These are phyloP conservation scores for Xylaria scruposa DNA, from an alignment of 495 filamentous ascomycete genomes.

Conservation along the genomic window DNA sequence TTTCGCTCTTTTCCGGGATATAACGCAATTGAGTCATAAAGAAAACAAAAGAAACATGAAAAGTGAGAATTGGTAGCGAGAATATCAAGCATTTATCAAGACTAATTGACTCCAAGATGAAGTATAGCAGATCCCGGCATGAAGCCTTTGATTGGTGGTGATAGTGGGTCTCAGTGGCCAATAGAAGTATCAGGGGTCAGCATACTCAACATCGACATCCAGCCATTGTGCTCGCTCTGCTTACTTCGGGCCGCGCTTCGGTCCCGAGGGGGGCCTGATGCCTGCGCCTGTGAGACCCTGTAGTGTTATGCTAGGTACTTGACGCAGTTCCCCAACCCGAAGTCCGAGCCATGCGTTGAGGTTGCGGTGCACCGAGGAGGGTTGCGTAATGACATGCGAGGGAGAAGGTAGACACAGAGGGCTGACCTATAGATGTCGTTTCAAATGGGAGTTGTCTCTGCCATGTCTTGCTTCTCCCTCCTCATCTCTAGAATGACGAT, in stretches of 20 bases:
- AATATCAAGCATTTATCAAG: not conserved
- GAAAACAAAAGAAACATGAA: not conserved
- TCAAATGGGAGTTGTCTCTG: not conserved
- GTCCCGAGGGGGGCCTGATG: not conserved
- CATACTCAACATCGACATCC: not conserved
- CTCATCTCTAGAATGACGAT: not conserved
- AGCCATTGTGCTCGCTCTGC: not conserved
- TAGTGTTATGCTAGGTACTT: not conserved
- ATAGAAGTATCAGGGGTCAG: not conserved
- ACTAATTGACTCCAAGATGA: not conserved
- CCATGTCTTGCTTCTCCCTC: not conserved
- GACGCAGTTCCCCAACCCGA: constrained; percentile 23
- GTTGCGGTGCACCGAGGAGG: constrained; percentile 1
- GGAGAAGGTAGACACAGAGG: not conserved
- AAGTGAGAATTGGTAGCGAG: not conserved
- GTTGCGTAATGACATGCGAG: constrained; percentile 6
- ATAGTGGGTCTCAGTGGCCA: not conserved
- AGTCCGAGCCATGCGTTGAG: not conserved
- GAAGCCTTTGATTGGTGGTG: not conserved
- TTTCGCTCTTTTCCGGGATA: not conserved
- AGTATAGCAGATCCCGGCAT: not conserved
- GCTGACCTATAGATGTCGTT: not conserved
- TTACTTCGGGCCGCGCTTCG: constrained; percentile 15
- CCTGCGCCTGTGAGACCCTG: not conserved
- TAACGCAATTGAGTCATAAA: not conserved